These are phyloP conservation scores for Malus sieversii DNA, from an alignment of 306 rosid genomes.

Conservation along the genomic window DNA sequence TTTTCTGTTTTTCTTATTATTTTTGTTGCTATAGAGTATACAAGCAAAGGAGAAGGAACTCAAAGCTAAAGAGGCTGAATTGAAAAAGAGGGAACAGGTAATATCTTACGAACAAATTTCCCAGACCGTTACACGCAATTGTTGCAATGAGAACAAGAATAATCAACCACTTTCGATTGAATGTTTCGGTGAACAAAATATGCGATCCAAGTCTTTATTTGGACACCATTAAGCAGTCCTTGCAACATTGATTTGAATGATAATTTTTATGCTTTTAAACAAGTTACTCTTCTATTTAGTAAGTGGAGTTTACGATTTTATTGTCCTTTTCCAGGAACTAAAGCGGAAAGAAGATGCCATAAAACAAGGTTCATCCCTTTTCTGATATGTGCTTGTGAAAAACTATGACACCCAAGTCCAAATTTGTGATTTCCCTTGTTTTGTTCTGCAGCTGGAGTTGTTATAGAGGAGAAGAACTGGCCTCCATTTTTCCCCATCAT, in stretches of 20 bases:
- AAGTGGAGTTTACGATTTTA: constrained; percentile 16
- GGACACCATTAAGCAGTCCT: neutral
- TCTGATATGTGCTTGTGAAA: constrained; percentile 17
- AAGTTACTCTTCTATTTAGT: constrained; percentile 1
- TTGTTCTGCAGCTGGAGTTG: constrained; percentile 66
- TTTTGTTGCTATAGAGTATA: constrained; percentile 39
- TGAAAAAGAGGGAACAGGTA: constrained; percentile 87
- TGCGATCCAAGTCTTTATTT: neutral
- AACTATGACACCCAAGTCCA: neutral
- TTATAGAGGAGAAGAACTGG: constrained; percentile 84
- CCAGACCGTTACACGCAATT: neutral
- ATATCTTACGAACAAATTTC: constrained; percentile 1
- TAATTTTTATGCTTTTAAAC: constrained; percentile 7
- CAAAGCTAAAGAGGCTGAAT: constrained; percentile 75
- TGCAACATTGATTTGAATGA: constrained; percentile 11
- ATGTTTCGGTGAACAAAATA: neutral
- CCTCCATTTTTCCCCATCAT: constrained; percentile 90
- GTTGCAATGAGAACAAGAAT: neutral
- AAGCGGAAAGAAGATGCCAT: constrained; percentile 79
- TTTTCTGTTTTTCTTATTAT: neutral
- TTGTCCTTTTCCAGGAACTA: constrained; percentile 52
- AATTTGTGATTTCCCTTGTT: neutral
- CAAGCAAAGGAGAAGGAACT: constrained; percentile 83
- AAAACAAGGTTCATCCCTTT: constrained; percentile 49
- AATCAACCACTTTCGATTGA: neutral